phyloP scores from a whole-genome alignment of 805 yeast genomes.

The Saccharomycopsis malanga region DNA sequence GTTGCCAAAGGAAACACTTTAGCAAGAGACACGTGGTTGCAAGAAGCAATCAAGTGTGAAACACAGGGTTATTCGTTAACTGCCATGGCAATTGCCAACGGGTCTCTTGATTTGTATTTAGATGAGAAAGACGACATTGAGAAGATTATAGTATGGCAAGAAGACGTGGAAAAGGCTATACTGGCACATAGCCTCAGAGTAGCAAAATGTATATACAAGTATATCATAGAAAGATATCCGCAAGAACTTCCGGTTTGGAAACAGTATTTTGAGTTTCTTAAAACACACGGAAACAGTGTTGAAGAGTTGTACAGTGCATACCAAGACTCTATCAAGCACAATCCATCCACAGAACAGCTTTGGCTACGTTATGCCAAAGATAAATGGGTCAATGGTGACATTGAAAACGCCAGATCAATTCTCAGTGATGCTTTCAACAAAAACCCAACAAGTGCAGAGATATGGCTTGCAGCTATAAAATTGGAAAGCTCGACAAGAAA shows the following conservation, averaged over 20 bases:
- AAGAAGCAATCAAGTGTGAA: conserved; percentile 49
- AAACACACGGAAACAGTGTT: conserved; percentile 22
- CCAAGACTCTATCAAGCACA: conserved; percentile 43
- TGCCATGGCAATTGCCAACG: conserved; percentile 45
- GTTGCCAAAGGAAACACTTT: conserved; percentile 30
- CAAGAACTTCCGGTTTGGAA: conserved; percentile 25
- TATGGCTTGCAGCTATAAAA: conserved; percentile 71
- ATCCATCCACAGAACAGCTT: conserved; percentile 45
- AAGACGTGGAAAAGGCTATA: conserved; percentile 32
- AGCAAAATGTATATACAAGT: conserved; percentile 43
- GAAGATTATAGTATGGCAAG: conserved; percentile 28
- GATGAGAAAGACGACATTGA: conserved; percentile 25
- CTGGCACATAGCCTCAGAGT: conserved; percentile 28
- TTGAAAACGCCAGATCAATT: conserved; percentile 45
- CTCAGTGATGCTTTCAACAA: conserved; percentile 40
- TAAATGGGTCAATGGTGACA: conserved; percentile 46
- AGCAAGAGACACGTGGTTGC: conserved; percentile 44
- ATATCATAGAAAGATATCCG: conserved; percentile 42
- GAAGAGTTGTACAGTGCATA: conserved; percentile 38
- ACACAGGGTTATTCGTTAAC: conserved; percentile 38
- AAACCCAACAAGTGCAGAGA: conserved; percentile 41
- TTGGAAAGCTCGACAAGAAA: conserved; percentile 43
- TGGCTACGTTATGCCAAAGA: conserved; percentile 71
- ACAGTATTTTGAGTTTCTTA: conserved; percentile 8
- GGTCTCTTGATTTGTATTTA: conserved; percentile 31